Evolutionary conservation across 805 yeast species (phyloP).

Genomic region (Metschnikowia cerradonensis): DNA sequence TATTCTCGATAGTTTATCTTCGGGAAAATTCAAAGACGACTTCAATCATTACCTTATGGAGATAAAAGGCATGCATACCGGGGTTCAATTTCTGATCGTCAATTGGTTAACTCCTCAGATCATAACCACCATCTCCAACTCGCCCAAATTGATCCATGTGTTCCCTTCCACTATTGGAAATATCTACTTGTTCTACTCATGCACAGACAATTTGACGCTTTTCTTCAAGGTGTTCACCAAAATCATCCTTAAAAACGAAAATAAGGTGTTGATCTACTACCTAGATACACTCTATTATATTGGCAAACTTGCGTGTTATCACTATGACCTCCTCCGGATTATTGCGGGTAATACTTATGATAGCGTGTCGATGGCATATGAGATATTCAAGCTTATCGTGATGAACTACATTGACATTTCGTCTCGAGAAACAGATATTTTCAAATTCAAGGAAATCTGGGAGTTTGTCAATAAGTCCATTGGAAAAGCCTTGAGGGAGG

Average conservation of each 20-base stretch:
- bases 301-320: slow-evolving; percentile 23
- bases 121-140: slow-evolving; percentile 30
- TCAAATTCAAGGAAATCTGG: slow-evolving; percentile 34
- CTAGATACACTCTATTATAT: slow-evolving; percentile 40
- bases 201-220: slow-evolving; percentile 39
- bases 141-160: slow-evolving; percentile 35
- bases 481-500: slow-evolving; percentile 17
- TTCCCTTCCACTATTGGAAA: slow-evolving; percentile 26
- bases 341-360: slow-evolving; percentile 28
- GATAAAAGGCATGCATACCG: slow-evolving; percentile 30
- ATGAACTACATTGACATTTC: slow-evolving; percentile 32
- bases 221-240: slow-evolving; percentile 36
- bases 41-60: slow-evolving; percentile 10
- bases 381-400: slow-evolving; percentile 33
- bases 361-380: slow-evolving; percentile 28
- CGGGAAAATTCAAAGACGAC: slow-evolving; percentile 17
- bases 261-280: slow-evolving; percentile 36
- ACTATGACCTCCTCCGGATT: slow-evolving; percentile 25
- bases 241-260: slow-evolving; percentile 35
- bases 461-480: slow-evolving; percentile 27
- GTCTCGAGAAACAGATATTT: slow-evolving; percentile 31
- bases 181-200: slow-evolving; percentile 31
- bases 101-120: slow-evolving; percentile 47
- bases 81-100: slow-evolving; percentile 41
- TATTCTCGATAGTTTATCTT: slow-evolving; percentile 30